Base-by-base conservation (phyloP, 805 yeast genomes). In the Torulaspora microellipsoides region DNA sequence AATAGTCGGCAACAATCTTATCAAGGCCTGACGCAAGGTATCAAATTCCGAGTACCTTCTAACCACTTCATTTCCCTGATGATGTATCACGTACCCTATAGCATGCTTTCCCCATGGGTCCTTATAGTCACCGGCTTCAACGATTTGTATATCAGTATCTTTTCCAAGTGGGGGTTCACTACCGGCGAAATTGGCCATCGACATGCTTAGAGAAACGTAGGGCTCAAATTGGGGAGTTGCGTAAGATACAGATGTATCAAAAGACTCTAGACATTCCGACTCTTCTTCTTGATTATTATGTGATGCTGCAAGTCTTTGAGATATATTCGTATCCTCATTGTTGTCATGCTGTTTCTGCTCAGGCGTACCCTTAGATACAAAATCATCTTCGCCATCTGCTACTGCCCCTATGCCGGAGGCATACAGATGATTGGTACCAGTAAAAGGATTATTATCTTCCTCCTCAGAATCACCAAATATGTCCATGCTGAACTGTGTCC, bases 11-110 rank as follows among this genome's bases (percentile, higher is more conserved):
- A 84, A 83, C 31, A 86, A 66, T 53, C 83, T 80, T 3, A 80
- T 70, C 15, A 93, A 69, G 4, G 84, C 75, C 32, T 78, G 82
- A 48, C 96, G 72, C 35, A 93, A 71, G 38, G 85, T 78, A 57
- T 87, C 96, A 61, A 93, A 93, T 61, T 93, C 99, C 28, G 95
- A 84, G 62, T 93, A 93, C 35, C 98, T 72, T 55, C 99, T 71
- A 37, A 90, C 78, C 4, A 88, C 90, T 27, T 78, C 69, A 25
- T 53, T 57, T 7, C 71, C 82, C n/a, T 81, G 68, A 36, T 78
- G 68, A 48, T 76, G 73, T 47, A 91, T 85, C 2, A 95, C 82
- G 61, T 93, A 91, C 0, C 89, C 87, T 20, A 91, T 80, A 54
- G 83, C 91, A 2, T 89, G 80, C 49, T 85, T 75, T 30, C 80